Evolutionary conservation across 129 eudicot genomes (phyloP).

Genomic region (Artemisia argyi): DNA sequence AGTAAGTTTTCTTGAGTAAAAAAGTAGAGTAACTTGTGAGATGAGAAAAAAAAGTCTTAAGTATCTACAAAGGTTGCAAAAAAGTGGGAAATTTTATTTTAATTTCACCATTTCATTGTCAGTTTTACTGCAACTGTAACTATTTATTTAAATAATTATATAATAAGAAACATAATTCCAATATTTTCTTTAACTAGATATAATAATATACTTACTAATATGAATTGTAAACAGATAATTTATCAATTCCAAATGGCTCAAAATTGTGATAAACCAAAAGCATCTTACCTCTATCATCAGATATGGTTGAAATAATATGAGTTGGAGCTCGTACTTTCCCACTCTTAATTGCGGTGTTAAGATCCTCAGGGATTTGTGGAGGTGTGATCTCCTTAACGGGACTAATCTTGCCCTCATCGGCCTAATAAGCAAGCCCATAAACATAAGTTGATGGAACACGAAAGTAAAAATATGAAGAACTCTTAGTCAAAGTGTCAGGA

Average conservation of each 20-base stretch:
- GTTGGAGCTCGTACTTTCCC: conserved; percentile 98
- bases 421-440: conserved; percentile 28
- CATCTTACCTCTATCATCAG: conserved; percentile 67
- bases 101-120: too few relatives aligned
- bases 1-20: too few relatives aligned
- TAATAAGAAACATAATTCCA: too few relatives aligned
- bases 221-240: too few relatives aligned
- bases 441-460: conserved; percentile 1
- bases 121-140: too few relatives aligned
- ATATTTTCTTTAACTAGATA: too few relatives aligned
- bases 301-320: conserved; percentile 86
- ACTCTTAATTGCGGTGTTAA: conserved; percentile 81
- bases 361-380: conserved; percentile 94
- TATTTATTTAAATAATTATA: too few relatives aligned
- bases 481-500: background rate
- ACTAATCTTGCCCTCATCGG: conserved; percentile 65
- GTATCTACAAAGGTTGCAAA: too few relatives aligned
- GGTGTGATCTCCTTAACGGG: conserved; percentile 76
- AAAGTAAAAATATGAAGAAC: conserved; percentile 3
- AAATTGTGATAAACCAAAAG: background rate
- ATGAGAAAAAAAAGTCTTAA: too few relatives aligned
- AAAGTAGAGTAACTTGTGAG: too few relatives aligned
- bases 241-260: background rate
- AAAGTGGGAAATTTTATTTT: too few relatives aligned
- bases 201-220: too few relatives aligned